Conservation (phyloP, 306 rosid genomes). For the Medicago ruthenica region DNA sequence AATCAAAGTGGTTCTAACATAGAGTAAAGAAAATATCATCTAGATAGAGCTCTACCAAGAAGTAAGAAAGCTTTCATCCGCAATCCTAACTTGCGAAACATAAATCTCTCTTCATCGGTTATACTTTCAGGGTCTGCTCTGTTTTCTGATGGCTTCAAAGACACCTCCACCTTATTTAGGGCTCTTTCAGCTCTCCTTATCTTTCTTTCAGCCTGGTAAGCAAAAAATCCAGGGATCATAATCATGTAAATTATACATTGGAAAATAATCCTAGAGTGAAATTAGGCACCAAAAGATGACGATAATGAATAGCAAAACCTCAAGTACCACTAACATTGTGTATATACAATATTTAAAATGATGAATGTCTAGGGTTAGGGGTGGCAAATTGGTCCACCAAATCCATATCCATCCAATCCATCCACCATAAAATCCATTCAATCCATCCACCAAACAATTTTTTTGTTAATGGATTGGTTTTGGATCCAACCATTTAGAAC, state of each 20-base stretch:
- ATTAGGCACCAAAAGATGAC: slow-evolving; percentile 5
- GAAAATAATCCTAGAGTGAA: slow-evolving; percentile 10
- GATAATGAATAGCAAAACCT: slow-evolving; percentile 9
- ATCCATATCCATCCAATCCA: too few relatives aligned
- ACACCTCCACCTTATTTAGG: slow-evolving; percentile 76
- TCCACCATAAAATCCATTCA: too few relatives aligned
- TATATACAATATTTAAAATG: slow-evolving; percentile 20
- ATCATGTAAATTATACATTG: slow-evolving; percentile 32
- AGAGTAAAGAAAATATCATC: not conserved
- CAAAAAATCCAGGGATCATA: slow-evolving; percentile 44
- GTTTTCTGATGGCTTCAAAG: slow-evolving; percentile 68
- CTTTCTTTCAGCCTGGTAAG: slow-evolving; percentile 76
- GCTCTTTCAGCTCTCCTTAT: slow-evolving; percentile 76
- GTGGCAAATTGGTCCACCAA: too few relatives aligned
- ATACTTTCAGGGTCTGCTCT: slow-evolving; percentile 86
- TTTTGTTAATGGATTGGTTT: too few relatives aligned
- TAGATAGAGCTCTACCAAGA: slow-evolving; percentile 65
- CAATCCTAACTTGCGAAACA: slow-evolving; percentile 97
- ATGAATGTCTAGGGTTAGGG: slow-evolving; percentile 2
- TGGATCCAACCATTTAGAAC: too few relatives aligned
- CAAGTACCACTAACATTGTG: not conserved
- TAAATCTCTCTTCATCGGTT: slow-evolving; percentile 96
- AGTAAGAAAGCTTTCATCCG: slow-evolving; percentile 98
- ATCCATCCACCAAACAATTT: too few relatives aligned
- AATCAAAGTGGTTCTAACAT: slow-evolving; percentile 26